Evolutionary conservation across 2,329 filamentous ascomycete genomes (phyloP).

Genomic region (Trichoderma atrobrunneum): DNA sequence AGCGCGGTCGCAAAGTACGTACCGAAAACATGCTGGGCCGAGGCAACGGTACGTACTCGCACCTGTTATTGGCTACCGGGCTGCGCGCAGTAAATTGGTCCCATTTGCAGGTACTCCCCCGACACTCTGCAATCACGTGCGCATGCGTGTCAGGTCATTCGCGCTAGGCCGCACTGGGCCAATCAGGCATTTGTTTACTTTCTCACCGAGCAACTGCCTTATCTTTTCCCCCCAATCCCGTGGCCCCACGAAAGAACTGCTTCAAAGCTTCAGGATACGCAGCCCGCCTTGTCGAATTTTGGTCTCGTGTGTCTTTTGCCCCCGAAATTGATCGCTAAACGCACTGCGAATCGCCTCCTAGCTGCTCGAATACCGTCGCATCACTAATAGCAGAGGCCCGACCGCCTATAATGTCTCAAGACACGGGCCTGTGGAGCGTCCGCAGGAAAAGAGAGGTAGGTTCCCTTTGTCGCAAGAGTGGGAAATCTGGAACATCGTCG

Average conservation of each 20-base stretch:
- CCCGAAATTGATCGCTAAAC: background rate
- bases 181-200: slow-evolving; percentile 45
- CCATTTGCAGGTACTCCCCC: background rate
- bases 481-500: slow-evolving; percentile 19
- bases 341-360: background rate
- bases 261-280: background rate
- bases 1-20: background rate
- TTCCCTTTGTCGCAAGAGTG: slow-evolving; percentile 7
- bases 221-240: slow-evolving; percentile 2
- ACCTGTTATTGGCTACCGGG: background rate
- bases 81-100: background rate
- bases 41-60: slow-evolving; percentile 11
- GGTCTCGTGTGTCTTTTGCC: background rate
- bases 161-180: slow-evolving; percentile 21
- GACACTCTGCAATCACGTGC: slow-evolving; percentile 3
- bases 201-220: slow-evolving; percentile 37
- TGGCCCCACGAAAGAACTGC: slow-evolving; percentile 6
- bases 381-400: background rate
- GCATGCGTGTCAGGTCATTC: background rate
- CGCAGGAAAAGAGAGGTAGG: slow-evolving; percentile 86
- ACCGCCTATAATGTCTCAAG: slow-evolving; percentile 73
- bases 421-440: slow-evolving; percentile 84
- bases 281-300: slow-evolving; percentile 14
- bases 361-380: background rate
- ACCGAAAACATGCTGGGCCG: slow-evolving; percentile 4